phyloP scores from a whole-genome alignment of 73 alveolate species.

The Paramecium tetraurelia region DNA sequence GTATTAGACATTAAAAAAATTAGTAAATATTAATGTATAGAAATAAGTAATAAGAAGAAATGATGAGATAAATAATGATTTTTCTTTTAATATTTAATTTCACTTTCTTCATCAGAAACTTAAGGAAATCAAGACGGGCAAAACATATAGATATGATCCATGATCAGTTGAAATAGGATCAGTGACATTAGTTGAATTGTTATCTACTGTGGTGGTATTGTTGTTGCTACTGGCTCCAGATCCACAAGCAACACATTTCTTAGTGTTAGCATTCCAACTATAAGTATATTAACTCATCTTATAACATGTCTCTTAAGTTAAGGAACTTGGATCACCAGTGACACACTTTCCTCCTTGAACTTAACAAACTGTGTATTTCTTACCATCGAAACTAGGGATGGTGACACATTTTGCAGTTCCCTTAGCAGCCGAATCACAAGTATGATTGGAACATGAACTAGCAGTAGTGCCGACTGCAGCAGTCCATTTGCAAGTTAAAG shows the following conservation, averaged over 20 bases:
- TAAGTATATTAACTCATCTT: not conserved
- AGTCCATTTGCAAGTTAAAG: constrained; percentile 27
- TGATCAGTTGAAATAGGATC: not conserved
- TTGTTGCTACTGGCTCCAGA: not conserved
- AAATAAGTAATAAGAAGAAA: not conserved
- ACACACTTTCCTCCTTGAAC: constrained; percentile 3
- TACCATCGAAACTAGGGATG: not conserved
- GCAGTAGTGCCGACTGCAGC: constrained; percentile 5
- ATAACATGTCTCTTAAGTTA: not conserved
- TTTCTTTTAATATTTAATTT: not conserved
- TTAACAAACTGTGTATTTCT: not conserved
- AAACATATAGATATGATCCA: not conserved
- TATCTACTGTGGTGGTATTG: not conserved
- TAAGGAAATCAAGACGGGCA: not conserved
- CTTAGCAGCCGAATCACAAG: constrained; percentile 18
- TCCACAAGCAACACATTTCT: not conserved
- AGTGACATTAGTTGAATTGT: not conserved
- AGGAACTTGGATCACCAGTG: constrained; percentile 17
- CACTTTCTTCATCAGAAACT: not conserved
- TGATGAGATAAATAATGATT: not conserved
- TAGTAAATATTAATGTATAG: not conserved
- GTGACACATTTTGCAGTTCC: not conserved
- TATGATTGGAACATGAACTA: not conserved
- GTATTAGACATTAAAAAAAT: not conserved
- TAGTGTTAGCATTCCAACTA: not conserved